Evolutionary conservation across 2,329 filamentous ascomycete species (phyloP).

Genomic region (Exserohilum turcica): DNA sequence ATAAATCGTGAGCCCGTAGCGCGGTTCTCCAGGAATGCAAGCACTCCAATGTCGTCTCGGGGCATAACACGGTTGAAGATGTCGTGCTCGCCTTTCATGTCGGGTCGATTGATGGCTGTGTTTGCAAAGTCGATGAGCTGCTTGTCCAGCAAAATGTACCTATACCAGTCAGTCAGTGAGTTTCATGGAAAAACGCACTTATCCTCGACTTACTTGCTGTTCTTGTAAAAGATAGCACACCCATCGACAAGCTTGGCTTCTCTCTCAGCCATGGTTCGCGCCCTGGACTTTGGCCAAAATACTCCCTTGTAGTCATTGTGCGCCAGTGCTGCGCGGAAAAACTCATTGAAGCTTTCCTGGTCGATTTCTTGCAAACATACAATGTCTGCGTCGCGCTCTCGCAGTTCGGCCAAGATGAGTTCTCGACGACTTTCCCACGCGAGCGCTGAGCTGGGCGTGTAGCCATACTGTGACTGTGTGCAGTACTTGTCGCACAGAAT

Average conservation of each 20-base stretch:
- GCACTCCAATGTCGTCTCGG: constrained; percentile 92
- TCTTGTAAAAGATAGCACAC: constrained; percentile 96
- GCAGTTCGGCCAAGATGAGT: constrained; percentile 81
- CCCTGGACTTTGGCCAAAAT: constrained; percentile 87
- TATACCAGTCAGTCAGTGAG: constrained; percentile 22
- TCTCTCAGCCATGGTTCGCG: constrained; percentile 88
- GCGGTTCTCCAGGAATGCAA: constrained; percentile 91
- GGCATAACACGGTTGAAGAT: constrained; percentile 99
- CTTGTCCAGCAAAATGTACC: constrained; percentile 88
- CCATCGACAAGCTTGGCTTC: constrained; percentile 91
- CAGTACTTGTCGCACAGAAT: constrained; percentile 94
- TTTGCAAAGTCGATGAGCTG: constrained; percentile 90
- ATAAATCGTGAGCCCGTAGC: constrained; percentile 89
- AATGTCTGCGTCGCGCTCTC: constrained; percentile 81
- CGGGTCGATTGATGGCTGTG: constrained; percentile 89
- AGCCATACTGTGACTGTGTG: constrained; percentile 83
- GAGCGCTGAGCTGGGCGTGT: constrained; percentile 81
- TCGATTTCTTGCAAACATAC: constrained; percentile 94
- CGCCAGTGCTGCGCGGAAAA: constrained; percentile 84
- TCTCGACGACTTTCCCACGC: constrained; percentile 86
- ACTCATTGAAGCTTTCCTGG: constrained; percentile 87
- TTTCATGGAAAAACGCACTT: not conserved
- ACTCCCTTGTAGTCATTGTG: constrained; percentile 91
- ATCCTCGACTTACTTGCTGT: constrained; percentile 66
- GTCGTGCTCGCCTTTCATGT: constrained; percentile 97